A percentile compares a stretch with the other conserved stretches of the same genome.
Conservation (phyloP, 495 filamentous ascomycete species). For the Aspergillus carlsbadensis region DNA sequence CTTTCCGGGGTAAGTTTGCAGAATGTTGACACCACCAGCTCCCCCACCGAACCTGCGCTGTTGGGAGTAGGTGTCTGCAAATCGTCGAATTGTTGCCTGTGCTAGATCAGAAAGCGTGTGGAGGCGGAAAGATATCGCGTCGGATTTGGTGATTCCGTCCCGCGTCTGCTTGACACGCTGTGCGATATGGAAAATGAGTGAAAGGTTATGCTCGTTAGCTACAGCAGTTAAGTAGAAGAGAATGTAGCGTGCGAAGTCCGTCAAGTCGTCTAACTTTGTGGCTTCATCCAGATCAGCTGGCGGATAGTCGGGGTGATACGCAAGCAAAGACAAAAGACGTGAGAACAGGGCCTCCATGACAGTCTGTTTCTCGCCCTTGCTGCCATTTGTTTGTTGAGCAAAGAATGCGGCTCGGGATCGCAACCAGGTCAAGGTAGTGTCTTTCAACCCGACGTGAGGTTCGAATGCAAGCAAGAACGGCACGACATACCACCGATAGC, state of each 20-base stretch:
- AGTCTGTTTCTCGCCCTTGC: constrained; percentile 49
- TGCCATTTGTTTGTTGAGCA: constrained; percentile 38
- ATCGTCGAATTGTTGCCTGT: constrained; percentile 76
- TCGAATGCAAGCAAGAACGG: constrained; percentile 91
- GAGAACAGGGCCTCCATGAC: constrained; percentile 84
- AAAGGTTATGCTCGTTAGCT: constrained; percentile 81
- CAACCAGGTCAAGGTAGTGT: constrained; percentile 82
- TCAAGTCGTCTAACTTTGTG: constrained; percentile 62
- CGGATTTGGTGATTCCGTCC: constrained; percentile 65
- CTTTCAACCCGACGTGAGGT: constrained; percentile 64
- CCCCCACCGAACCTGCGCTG: constrained; percentile 54
- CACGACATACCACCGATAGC: constrained; percentile 77
- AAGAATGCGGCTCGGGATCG: constrained; percentile 64
- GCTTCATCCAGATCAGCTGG: constrained; percentile 44
- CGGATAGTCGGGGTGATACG: constrained; percentile 91
- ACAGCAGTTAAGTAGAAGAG: constrained; percentile 84
- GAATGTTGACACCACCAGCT: constrained; percentile 66
- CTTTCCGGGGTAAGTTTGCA: constrained; percentile 81
- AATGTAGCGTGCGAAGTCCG: constrained; percentile 81
- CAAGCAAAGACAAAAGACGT: constrained; percentile 80
- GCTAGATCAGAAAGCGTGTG: constrained; percentile 89
- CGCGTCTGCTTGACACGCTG: constrained; percentile 89
- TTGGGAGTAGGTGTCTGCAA: constrained; percentile 60
- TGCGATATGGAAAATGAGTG: constrained; percentile 85
- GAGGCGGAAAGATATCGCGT: constrained; percentile 56